Evolutionary conservation across 2,329 filamentous ascomycete species (phyloP).

Genomic region (Monosporascus sp.): DNA sequence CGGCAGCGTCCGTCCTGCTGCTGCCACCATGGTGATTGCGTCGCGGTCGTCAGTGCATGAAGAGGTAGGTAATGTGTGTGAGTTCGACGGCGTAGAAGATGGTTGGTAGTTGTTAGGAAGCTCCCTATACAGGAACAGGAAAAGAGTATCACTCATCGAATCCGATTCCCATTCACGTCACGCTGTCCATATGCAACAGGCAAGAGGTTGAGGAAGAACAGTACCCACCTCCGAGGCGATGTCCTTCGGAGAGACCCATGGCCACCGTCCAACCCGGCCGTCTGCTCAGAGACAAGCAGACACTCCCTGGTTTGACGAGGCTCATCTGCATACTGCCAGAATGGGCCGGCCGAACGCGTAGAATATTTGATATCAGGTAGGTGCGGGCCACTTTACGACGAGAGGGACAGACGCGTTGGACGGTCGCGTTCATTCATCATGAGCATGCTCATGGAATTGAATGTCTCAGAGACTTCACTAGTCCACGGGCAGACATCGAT

Average conservation of each 20-base stretch:
- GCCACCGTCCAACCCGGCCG: not conserved
- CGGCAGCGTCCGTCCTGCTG: conserved; percentile 1
- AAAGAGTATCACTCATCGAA: too few species aligned
- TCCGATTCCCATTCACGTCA: not conserved
- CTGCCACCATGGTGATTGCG: conserved; percentile 17
- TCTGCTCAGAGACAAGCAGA: not conserved
- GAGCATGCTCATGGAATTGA: conserved; percentile 13
- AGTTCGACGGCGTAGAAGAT: not conserved
- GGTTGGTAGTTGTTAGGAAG: not conserved
- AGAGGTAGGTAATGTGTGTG: not conserved
- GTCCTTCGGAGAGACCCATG: not conserved
- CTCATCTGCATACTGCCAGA: not conserved
- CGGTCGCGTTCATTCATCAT: not conserved
- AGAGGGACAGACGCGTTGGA: conserved; percentile 8
- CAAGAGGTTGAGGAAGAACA: not conserved
- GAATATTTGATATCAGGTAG: not conserved
- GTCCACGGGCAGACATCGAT: conserved; percentile 13
- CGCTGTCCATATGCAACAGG: not conserved
- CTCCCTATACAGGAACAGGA: not conserved
- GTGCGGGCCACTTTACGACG: not conserved
- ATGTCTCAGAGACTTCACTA: conserved; percentile 18
- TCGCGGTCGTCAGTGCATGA: not conserved
- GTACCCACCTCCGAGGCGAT: not conserved
- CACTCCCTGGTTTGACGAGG: not conserved
- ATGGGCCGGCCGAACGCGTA: not conserved